Percentiles rank a stretch among this genome's conserved stretches.
These are phyloP conservation scores for Pochonia chlamydosporia DNA, from an alignment of 2,329 filamentous ascomycete species.

Conservation along the genomic window DNA sequence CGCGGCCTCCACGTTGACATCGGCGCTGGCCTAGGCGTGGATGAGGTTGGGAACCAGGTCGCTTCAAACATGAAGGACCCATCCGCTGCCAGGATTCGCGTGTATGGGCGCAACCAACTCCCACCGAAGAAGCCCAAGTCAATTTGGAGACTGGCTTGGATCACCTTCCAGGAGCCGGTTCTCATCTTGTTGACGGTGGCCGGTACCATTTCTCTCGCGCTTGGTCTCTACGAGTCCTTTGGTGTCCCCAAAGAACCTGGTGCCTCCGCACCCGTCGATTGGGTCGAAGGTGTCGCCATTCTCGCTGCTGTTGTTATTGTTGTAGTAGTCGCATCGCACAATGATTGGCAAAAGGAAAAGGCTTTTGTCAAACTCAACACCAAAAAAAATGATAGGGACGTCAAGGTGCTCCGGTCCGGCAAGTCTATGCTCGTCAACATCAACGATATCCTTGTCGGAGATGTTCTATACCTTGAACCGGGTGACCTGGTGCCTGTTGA, in stretches of 20 bases:
- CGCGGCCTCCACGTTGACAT: conserved; percentile 65
- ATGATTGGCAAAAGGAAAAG: conserved; percentile 64
- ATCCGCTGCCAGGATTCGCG: conserved; percentile 20
- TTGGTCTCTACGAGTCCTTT: conserved; percentile 66
- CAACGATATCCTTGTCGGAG: conserved; percentile 62
- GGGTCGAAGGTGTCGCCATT: conserved; percentile 64
- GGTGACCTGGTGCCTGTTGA: conserved; percentile 67
- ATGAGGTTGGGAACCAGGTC: conserved; percentile 63
- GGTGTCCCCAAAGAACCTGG: conserved; percentile 38
- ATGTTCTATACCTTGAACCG: conserved; percentile 62
- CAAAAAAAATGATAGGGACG: conserved; percentile 53
- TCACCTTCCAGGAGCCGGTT: conserved; percentile 68
- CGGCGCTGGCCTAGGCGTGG: conserved; percentile 61
- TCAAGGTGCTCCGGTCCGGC: conserved; percentile 62
- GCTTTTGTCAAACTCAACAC: conserved; percentile 59
- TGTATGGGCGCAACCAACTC: conserved; percentile 47
- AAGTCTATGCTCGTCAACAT: conserved; percentile 58
- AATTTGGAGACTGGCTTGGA: conserved; percentile 58
- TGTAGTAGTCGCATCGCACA: conserved; percentile 31
- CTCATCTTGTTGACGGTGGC: conserved; percentile 64
- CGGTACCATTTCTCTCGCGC: conserved; percentile 60
- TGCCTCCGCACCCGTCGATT: conserved; percentile 56
- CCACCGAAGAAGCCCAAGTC: conserved; percentile 59
- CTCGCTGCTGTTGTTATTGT: conserved; percentile 51
- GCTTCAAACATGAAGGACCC: conserved; percentile 56